A percentile compares a stretch with the other conserved stretches of the same genome.
These are phyloP conservation scores for Triticum timopheevii DNA, from an alignment of 176 grass and related monocot genomes.

Conservation along the genomic window DNA sequence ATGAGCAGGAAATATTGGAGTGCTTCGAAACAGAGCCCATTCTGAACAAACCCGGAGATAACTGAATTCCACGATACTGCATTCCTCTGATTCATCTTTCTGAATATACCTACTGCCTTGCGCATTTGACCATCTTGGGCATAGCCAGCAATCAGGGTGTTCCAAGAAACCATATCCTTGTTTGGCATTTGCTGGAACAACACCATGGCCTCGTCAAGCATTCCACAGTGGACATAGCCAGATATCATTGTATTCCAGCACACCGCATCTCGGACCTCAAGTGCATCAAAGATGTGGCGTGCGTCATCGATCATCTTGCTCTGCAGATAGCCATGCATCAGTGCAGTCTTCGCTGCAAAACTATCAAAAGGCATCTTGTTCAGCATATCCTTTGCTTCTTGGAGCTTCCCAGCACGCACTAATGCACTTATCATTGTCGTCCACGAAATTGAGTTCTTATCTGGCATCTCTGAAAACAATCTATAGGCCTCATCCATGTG, in stretches of 20 bases:
- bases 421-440: constrained; percentile 52
- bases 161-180: constrained; percentile 66
- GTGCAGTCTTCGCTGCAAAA: constrained; percentile 53
- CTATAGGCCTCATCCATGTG: constrained; percentile 39
- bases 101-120: constrained; percentile 46
- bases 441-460: constrained; percentile 53
- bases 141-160: constrained; percentile 62
- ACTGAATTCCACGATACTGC: constrained; percentile 59
- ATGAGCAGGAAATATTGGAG: constrained; percentile 45
- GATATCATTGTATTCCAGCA: constrained; percentile 75
- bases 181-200: constrained; percentile 58
- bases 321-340: constrained; percentile 60
- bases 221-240: constrained; percentile 50
- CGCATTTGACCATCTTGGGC: constrained; percentile 48
- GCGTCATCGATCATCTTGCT: constrained; percentile 38
- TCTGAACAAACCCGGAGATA: constrained; percentile 61
- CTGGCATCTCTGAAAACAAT: constrained; percentile 47
- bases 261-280: constrained; percentile 39
- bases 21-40: constrained; percentile 44
- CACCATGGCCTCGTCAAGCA: constrained; percentile 44
- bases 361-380: constrained; percentile 48
- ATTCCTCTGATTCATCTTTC: constrained; percentile 41
- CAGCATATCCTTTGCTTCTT: constrained; percentile 51
- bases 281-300: constrained; percentile 47
- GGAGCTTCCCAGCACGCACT: constrained; percentile 41